A percentile compares a stretch with the other conserved stretches of the same genome.
Conservation (phyloP, 768 basidiomycete genomes). For the Crucibulum laeve region DNA sequence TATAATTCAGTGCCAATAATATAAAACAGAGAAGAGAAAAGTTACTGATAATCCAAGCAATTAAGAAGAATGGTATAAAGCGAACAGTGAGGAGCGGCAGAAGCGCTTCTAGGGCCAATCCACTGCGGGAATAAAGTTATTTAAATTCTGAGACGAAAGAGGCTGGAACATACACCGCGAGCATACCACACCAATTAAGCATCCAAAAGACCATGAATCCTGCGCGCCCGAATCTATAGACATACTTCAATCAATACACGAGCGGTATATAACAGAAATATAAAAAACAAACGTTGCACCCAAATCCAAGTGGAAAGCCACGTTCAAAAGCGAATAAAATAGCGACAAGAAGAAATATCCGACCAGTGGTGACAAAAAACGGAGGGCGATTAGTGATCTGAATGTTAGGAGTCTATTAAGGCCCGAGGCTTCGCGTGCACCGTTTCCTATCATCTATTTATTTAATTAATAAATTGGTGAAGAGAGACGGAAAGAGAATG, state of each 20-base stretch:
- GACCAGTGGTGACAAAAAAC: slow-evolving; percentile 24
- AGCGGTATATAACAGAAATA: background rate
- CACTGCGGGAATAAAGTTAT: slow-evolving; percentile 27
- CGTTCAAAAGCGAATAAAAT: slow-evolving; percentile 57
- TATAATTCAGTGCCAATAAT: background rate
- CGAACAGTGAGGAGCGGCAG: slow-evolving; percentile 53
- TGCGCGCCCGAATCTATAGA: slow-evolving; percentile 35
- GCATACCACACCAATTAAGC: slow-evolving; percentile 62
- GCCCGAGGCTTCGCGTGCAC: slow-evolving; percentile 34
- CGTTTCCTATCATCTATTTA: slow-evolving; percentile 26
- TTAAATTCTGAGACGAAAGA: background rate
- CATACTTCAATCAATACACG: background rate
- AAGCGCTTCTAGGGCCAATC: slow-evolving; percentile 59
- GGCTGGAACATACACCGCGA: slow-evolving; percentile 41
- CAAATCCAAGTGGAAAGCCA: slow-evolving; percentile 60
- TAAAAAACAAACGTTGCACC: slow-evolving; percentile 38
- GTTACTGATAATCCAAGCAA: slow-evolving; percentile 65
- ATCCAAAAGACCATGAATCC: slow-evolving; percentile 73
- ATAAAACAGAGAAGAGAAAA: background rate
- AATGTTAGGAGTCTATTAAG: slow-evolving; percentile 24
- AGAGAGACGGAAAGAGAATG: background rate
- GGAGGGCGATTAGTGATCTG: slow-evolving; percentile 26
- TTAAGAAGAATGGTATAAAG: slow-evolving; percentile 61
- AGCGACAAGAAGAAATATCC: slow-evolving; percentile 41
- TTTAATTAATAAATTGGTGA: background rate